Evolutionary conservation across 306 rosid genomes (phyloP), one percentile per base, ranked within the genome.

Genomic region (Trifolium dubium): DNA sequence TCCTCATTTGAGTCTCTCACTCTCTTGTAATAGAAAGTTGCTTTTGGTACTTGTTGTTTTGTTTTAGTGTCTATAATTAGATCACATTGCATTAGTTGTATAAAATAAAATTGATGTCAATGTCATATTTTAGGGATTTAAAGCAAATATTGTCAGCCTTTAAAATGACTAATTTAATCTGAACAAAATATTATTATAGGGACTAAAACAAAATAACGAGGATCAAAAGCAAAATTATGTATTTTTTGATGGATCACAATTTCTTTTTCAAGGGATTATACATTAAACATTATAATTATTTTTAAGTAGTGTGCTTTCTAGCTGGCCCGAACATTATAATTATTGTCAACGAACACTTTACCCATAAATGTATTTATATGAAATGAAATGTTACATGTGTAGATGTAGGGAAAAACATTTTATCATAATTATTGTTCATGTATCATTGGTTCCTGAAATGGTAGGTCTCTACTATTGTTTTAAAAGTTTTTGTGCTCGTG

Each of bases 211-310:
- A 49, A n/a, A n/a, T 50, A 50, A 50, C 23, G 18, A 49, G 55
- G 55, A 50, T 50, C 55, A 50, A 50, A 50, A 14, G 55, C 0
- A 15, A 50, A 50, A 50, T 5, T 50, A 50, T 50, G 9, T 5
- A 49, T 13, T 46, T 46, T 44, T 12, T 11, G 23, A 44, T 12
- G 3, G 50, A 44, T 44, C n/a, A 11, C 54, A 47, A 47, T 47
- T 47, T n/a, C 23, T 23, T 23, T 50, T 15, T 50, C 18, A 6
- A n/a, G 28, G 19, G 10, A 50, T 10, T 50, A 15, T n/a, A 15
- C 55, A 50, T 44, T 50, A 15, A 50, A 15, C 55, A 50, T 44
- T 59, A 67, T 50, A 76, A 67, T 50, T 50, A 50, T 50, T 37
- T 11, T 58, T 15, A 34, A 67, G 23, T 23, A 23, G 23, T 1